phyloP scores from a whole-genome alignment of 2,329 filamentous ascomycete genomes.

The Neofusicoccum sp. region DNA sequence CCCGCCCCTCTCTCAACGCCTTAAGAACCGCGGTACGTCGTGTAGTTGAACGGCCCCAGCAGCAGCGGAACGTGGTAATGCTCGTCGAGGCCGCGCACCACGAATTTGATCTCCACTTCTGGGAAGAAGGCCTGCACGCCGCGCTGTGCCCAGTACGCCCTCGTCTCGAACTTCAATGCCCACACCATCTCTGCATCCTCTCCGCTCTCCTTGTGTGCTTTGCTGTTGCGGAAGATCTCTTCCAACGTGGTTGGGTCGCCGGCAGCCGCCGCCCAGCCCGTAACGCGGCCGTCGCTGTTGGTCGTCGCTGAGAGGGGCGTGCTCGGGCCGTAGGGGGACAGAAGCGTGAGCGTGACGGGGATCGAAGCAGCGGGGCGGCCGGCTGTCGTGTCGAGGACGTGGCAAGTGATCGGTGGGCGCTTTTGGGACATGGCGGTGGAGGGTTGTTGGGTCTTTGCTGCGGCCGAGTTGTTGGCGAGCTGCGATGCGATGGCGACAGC shows the following conservation, averaged over 20 bases:
- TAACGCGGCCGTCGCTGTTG: slow-evolving; percentile 73
- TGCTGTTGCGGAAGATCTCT: slow-evolving; percentile 18
- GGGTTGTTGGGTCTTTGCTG: background rate
- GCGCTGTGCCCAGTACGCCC: slow-evolving; percentile 64
- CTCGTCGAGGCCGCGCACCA: slow-evolving; percentile 52
- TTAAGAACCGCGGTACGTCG: slow-evolving; percentile 76
- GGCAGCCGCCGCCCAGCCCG: slow-evolving; percentile 53
- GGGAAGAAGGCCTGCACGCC: slow-evolving; percentile 57
- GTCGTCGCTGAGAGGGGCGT: slow-evolving; percentile 48
- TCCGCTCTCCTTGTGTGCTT: slow-evolving; percentile 22
- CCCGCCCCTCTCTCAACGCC: background rate
- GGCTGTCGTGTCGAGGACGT: slow-evolving; percentile 78
- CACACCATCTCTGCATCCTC: slow-evolving; percentile 54
- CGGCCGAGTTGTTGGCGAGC: slow-evolving; percentile 6
- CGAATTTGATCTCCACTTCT: slow-evolving; percentile 56
- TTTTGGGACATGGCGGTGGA: slow-evolving; percentile 16
- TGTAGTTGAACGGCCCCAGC: slow-evolving; percentile 76
- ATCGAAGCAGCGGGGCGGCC: slow-evolving; percentile 68
- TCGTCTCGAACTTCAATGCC: slow-evolving; percentile 72
- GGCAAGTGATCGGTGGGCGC: slow-evolving; percentile 70
- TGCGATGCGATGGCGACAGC: slow-evolving; percentile 8
- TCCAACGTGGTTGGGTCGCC: slow-evolving; percentile 16
- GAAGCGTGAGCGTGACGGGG: slow-evolving; percentile 61
- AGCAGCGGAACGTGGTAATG: slow-evolving; percentile 79
- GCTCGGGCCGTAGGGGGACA: slow-evolving; percentile 35